Base-by-base conservation (phyloP, 2,329 filamentous ascomycete species). In the Tolypocladium capitatum region DNA sequence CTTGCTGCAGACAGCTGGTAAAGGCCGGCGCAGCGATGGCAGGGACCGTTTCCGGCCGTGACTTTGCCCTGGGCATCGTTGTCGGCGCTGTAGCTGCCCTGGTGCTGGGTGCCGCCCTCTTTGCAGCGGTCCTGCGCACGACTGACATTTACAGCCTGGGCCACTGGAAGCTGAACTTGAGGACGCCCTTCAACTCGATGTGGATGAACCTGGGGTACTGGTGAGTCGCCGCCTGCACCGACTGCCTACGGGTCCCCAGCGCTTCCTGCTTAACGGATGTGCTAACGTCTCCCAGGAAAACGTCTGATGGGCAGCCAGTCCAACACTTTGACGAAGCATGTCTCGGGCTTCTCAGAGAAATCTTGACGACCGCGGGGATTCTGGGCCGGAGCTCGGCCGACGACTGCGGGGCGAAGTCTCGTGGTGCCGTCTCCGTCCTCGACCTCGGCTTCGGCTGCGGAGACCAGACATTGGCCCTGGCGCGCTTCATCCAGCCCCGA, bases 151-250 rank as follows among this genome's bases (percentile, higher is more conserved):
- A 79, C 52, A 69, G 71, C 1, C 61, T 79, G 7, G 71, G 74
- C 18, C 76, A 80, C 64, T 77, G 74, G 52, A 69, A 74, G 51
- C 68, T 80, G 44, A 77, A 80, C 53, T 52, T 76, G 21, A 60
- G 66, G 18, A 56, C 73, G 1, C 69, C 71, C 1, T 62, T 69
- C 2, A 55, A 58, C 5, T 68, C 67, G n/a, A 76, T 79, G 75
- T 81, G 77, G 76, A 80, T 80, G 75, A 80, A 80, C 48, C 71
- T 80, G 62, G 77, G 76, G 0, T 80, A 75, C 50, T 81, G 76
- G 77, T 71, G 69, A 57, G 71, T 9, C 2, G 21, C 2, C 4
- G 2, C 24, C 64, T 1, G 35, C 10, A 21, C 14, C n/a, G 21
- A 27, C 34, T 20, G 36, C 18, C 16, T 11, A 21, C 31, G 28